Conservation (phyloP, 2,329 filamentous ascomycete genomes). For the Alternaria tenuissima region DNA sequence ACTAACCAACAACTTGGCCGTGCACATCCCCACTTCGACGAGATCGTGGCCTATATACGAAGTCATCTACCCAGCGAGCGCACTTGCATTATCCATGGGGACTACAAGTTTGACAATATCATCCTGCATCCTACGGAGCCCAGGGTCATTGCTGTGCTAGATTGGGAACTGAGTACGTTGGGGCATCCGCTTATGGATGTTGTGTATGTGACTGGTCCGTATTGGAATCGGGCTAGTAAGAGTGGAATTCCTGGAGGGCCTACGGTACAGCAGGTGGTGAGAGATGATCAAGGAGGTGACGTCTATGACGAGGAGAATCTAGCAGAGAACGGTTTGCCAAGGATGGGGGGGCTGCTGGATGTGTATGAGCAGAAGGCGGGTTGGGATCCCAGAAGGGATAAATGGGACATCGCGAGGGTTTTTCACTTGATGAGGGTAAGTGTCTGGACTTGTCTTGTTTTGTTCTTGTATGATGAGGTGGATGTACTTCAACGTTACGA, state of each 20-base stretch:
- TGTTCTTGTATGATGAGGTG: not conserved
- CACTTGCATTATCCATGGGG: conserved; percentile 85
- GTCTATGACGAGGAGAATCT: conserved; percentile 41
- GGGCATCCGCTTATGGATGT: conserved; percentile 92
- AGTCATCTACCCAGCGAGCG: conserved; percentile 73
- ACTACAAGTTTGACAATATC: conserved; percentile 79
- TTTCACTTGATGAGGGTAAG: conserved; percentile 49
- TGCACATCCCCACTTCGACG: conserved; percentile 77
- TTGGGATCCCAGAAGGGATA: conserved; percentile 68
- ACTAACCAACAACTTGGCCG: conserved; percentile 71
- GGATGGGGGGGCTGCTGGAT: conserved; percentile 63
- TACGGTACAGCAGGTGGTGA: conserved; percentile 12
- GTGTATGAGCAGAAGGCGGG: conserved; percentile 74
- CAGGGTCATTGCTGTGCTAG: conserved; percentile 87
- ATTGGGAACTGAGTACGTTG: conserved; percentile 98
- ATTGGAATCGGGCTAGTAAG: conserved; percentile 49
- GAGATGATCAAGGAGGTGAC: conserved; percentile 51
- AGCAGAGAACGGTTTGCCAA: conserved; percentile 70
- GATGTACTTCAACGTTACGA: not conserved
- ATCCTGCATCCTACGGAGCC: conserved; percentile 84
- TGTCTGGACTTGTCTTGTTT: not conserved
- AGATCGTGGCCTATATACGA: conserved; percentile 79
- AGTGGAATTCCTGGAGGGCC: conserved; percentile 50
- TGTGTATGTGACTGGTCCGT: conserved; percentile 73
- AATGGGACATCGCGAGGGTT: conserved; percentile 46